Percentiles rank a stretch among this genome's conserved stretches.
These are phyloP conservation scores for Abrus pulchellus DNA, from an alignment of 306 rosid species.

Conservation along the genomic window DNA sequence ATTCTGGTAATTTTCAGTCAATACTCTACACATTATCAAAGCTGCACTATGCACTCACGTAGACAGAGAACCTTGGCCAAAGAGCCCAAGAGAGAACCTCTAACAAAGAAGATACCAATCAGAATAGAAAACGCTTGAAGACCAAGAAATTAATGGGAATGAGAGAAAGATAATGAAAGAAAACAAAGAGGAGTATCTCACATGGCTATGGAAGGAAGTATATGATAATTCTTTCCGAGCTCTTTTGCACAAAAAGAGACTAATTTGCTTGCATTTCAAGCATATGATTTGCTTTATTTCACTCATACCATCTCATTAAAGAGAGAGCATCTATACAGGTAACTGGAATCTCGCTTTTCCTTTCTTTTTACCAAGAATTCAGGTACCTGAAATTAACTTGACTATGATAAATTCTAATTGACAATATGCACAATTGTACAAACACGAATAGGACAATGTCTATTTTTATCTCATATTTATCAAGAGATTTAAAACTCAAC, in stretches of 20 bases:
- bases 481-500: neutral
- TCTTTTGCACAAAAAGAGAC: constrained; percentile 50
- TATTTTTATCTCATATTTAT: neutral
- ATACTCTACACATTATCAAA: constrained; percentile 10
- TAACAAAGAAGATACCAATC: constrained; percentile 34
- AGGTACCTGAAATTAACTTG: neutral
- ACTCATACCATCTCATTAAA: constrained; percentile 3
- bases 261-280: constrained; percentile 71
- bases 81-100: neutral
- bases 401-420: constrained; percentile 1
- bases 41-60: constrained; percentile 19
- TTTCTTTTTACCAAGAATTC: constrained; percentile 16
- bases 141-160: constrained; percentile 41
- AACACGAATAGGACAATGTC: neutral
- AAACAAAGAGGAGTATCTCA: constrained; percentile 46
- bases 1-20: neutral
- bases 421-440: neutral
- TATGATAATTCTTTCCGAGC: constrained; percentile 21
- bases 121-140: constrained; percentile 42
- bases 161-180: constrained; percentile 44
- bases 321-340: constrained; percentile 48
- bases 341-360: constrained; percentile 50
- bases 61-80: neutral
- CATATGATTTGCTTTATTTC: constrained; percentile 55
- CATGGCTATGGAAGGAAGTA: constrained; percentile 40